phyloP scores from a whole-genome alignment of 1,139 yeast species.

The Wickerhamiella infanticola region DNA sequence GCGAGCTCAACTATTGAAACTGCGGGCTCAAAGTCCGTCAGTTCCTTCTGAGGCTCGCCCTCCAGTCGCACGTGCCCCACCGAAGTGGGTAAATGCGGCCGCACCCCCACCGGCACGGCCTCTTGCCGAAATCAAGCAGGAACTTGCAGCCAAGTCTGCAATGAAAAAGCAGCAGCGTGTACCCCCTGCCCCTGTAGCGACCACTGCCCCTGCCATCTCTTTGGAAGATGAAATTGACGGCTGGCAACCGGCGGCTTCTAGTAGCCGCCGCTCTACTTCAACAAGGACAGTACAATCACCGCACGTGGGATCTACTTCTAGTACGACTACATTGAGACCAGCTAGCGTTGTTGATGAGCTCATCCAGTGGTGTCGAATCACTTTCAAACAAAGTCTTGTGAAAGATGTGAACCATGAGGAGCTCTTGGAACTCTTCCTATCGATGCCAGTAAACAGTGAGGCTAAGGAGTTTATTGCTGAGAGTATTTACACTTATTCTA shows the following conservation, averaged over 20 bases:
- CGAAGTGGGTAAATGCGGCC: conserved; percentile 10
- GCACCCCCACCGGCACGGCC: conserved; percentile 25
- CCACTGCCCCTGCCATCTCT: conserved; percentile 14
- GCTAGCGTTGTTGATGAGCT: conserved; percentile 38
- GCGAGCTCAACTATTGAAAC: conserved; percentile 10
- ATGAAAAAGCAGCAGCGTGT: not conserved
- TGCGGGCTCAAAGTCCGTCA: too few relatives aligned
- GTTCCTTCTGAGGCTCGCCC: conserved; percentile 14
- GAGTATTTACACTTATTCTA: conserved; percentile 77
- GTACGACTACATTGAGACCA: conserved; percentile 5
- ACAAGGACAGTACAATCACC: conserved; percentile 12
- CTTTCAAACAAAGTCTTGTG: conserved; percentile 50
- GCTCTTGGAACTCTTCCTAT: conserved; percentile 61
- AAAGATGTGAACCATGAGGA: conserved; percentile 48
- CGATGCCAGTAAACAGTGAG: conserved; percentile 60
- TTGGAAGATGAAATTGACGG: conserved; percentile 7
- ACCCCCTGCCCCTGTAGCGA: conserved; percentile 8
- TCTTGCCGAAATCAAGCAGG: conserved; percentile 35
- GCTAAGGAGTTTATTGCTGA: conserved; percentile 80
- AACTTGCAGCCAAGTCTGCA: conserved; percentile 22
- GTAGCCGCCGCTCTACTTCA: conserved; percentile 18
- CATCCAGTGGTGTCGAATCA: conserved; percentile 67
- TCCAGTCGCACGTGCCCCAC: conserved; percentile 10
- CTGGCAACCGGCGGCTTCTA: conserved; percentile 24
- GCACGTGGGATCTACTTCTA: not conserved